Conservation (phyloP, 1,284 basidiomycete species). For the Pisolithus thermaeus region DNA sequence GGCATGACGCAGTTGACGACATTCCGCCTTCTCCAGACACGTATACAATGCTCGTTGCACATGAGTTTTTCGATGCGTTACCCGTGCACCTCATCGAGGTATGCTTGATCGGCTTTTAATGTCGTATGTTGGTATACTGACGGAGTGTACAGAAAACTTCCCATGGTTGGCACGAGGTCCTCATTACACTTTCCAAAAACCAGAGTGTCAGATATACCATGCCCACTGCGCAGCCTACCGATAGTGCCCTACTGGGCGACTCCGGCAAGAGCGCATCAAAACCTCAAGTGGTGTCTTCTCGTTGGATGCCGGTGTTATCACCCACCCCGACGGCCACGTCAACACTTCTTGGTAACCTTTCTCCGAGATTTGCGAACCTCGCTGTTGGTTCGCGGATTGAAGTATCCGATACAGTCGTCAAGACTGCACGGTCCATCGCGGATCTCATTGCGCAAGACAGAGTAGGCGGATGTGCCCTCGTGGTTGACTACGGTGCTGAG, state of each 20-base stretch:
- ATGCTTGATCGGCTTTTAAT: conserved; percentile 11
- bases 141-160: conserved; percentile 53
- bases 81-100: conserved; percentile 91
- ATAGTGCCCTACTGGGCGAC: conserved; percentile 3
- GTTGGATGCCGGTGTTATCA: conserved; percentile 66
- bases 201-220: conserved; percentile 22
- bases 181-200: conserved; percentile 52
- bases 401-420: conserved; percentile 68
- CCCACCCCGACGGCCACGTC: conserved; percentile 60
- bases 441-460: conserved; percentile 44
- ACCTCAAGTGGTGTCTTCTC: conserved; percentile 21
- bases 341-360: conserved; percentile 62
- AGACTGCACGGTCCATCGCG: conserved; percentile 61
- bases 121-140: background rate
- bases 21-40: conserved; percentile 47
- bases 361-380: conserved; percentile 61
- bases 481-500: conserved; percentile 89
- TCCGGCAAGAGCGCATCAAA: background rate
- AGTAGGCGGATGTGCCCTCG: conserved; percentile 69
- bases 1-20: conserved; percentile 74
- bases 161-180: conserved; percentile 84
- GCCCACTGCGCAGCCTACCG: conserved; percentile 6
- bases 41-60: conserved; percentile 88
- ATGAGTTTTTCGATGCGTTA: conserved; percentile 98
- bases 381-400: conserved; percentile 72